Evolutionary conservation across 345 rosid genomes (phyloP).

Genomic region (Gossypioides kirkii): DNA sequence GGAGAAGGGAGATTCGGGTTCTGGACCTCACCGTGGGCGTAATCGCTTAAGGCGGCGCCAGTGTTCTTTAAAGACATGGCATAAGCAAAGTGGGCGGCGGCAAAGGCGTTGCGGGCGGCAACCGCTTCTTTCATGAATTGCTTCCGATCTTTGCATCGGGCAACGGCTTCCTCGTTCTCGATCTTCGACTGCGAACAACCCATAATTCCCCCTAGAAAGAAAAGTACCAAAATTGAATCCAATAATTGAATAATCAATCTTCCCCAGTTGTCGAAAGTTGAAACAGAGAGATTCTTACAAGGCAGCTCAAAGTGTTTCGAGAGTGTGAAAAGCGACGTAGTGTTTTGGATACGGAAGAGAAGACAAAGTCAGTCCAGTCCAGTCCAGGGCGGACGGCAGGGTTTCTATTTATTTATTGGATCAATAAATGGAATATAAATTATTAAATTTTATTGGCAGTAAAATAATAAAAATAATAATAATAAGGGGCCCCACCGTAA

Average conservation of each 20-base stretch:
- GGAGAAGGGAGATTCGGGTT: slow-evolving; percentile 23
- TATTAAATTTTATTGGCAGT: too few species aligned
- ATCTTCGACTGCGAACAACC: slow-evolving; percentile 92
- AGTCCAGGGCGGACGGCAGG: background rate
- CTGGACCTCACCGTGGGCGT: slow-evolving; percentile 63
- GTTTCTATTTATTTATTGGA: background rate
- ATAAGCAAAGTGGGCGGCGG: slow-evolving; percentile 91
- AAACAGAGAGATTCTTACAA: background rate
- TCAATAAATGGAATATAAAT: background rate
- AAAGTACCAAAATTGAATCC: background rate
- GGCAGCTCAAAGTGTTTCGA: too few species aligned
- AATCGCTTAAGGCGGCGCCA: slow-evolving; percentile 92
- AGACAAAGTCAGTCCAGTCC: background rate
- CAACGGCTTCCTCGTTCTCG: slow-evolving; percentile 90
- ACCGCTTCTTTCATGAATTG: slow-evolving; percentile 70
- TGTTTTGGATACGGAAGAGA: background rate
- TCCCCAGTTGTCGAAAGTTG: slow-evolving; percentile 4
- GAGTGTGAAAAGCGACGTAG: background rate
- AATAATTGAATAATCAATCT: background rate
- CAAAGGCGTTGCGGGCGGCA: slow-evolving; percentile 76
- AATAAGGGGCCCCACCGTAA: too few species aligned
- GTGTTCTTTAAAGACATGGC: slow-evolving; percentile 74
- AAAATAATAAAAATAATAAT: too few species aligned
- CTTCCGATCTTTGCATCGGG: slow-evolving; percentile 78
- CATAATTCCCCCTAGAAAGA: slow-evolving; percentile 31